Evolutionary conservation across 331 rosid genomes (phyloP).

Genomic region (Arachis monticola): DNA sequence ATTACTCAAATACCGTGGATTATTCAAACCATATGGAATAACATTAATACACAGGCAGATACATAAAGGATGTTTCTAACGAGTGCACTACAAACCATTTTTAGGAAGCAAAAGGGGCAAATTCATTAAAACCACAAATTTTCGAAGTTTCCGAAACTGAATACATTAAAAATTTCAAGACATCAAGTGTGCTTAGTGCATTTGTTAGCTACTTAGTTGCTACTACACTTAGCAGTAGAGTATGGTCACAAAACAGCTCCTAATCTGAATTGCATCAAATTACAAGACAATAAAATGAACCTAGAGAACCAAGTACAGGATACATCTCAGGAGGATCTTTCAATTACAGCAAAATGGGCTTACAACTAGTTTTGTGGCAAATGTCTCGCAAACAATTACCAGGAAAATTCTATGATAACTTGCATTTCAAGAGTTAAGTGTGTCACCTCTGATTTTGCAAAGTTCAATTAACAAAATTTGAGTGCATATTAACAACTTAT

Average conservation of each 20-base stretch:
- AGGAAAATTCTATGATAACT: not conserved
- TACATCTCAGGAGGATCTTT: not conserved
- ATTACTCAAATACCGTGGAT: not conserved
- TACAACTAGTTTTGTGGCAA: not conserved
- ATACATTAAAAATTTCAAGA: too few species aligned
- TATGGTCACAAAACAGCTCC: not conserved
- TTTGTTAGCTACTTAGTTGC: not conserved
- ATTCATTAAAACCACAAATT: too few species aligned
- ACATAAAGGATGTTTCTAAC: not conserved
- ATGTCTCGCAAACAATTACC: slow-evolving; percentile 5
- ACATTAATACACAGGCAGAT: slow-evolving; percentile 2
- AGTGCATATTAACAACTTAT: not conserved
- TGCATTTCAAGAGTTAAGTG: not conserved
- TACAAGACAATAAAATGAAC: not conserved
- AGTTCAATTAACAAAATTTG: slow-evolving; percentile 7
- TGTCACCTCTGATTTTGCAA: not conserved
- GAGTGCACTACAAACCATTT: too few species aligned
- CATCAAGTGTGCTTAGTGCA: too few species aligned
- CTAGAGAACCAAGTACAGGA: not conserved
- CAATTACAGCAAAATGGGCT: not conserved
- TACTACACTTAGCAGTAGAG: not conserved
- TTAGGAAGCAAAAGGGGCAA: too few species aligned
- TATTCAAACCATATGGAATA: not conserved
- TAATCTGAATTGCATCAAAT: not conserved
- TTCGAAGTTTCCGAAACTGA: too few species aligned